These are phyloP conservation scores for Drechslerella stenobrocha DNA, from an alignment of 2,329 filamentous ascomycete genomes.

Conservation along the genomic window DNA sequence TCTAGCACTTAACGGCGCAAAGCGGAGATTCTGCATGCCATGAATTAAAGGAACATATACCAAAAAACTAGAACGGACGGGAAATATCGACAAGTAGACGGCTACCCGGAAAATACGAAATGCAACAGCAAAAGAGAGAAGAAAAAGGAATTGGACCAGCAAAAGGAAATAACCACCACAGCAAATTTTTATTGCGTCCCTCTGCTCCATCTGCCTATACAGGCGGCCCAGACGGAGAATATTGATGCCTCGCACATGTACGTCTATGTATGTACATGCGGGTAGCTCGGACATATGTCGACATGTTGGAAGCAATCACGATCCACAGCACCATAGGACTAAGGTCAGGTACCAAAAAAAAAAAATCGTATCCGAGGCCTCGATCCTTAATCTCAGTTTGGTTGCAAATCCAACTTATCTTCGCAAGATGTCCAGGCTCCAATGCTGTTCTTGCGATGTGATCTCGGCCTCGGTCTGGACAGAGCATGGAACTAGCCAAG, in stretches of 20 bases:
- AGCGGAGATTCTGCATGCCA: constrained; percentile 7
- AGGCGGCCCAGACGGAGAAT: constrained; percentile 10
- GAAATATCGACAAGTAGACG: constrained; percentile 24
- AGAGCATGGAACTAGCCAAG: constrained; percentile 11
- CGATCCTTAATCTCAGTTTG: constrained; percentile 10
- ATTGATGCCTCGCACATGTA: constrained; percentile 5
- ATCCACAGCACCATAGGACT: constrained; percentile 15
- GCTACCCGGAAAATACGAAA: constrained; percentile 38
- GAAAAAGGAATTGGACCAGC: constrained; percentile 22
- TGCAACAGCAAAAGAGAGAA: constrained; percentile 37
- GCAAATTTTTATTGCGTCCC: constrained; percentile 1
- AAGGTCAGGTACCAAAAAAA: constrained; percentile 5
- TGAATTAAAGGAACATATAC: constrained; percentile 16
- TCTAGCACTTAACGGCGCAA: constrained; percentile 47
- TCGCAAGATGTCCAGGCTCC: neutral
- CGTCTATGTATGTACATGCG: constrained; percentile 5
- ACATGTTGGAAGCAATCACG: constrained; percentile 21
- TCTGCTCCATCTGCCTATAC: constrained; percentile 16
- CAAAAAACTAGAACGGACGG: constrained; percentile 14
- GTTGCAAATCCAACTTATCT: constrained; percentile 7
- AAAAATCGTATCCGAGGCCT: constrained; percentile 10
- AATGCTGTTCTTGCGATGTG: constrained; percentile 15
- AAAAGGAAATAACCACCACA: constrained; percentile 18
- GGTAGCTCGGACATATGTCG: constrained; percentile 12
- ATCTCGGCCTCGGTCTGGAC: constrained; percentile 22